These are phyloP conservation scores for Globisporangium abappressorium DNA, from an alignment of 352 stramenopile genomes.

Conservation along the genomic window DNA sequence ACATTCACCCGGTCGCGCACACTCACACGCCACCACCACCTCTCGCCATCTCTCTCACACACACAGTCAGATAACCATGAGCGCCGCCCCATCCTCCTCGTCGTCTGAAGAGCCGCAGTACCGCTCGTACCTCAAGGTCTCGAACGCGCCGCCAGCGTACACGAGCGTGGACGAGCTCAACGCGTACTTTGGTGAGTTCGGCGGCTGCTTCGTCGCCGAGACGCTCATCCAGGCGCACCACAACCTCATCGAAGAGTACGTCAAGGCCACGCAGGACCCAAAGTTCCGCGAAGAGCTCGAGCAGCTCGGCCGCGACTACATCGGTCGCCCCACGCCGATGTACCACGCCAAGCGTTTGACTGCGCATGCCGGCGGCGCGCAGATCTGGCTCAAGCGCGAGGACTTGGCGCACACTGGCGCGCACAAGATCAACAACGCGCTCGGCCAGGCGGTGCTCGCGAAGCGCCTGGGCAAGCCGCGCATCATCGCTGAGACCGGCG, in stretches of 20 bases:
- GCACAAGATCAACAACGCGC: conserved; percentile 99
- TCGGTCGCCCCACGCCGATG: conserved; percentile 93
- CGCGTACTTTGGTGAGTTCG: conserved; percentile 93
- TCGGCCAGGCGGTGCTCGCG: conserved; percentile 95
- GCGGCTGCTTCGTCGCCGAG: conserved; percentile 97
- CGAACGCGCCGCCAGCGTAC: conserved; percentile 77
- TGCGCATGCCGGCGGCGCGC: conserved; percentile 87
- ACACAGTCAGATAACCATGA: conserved; percentile 18
- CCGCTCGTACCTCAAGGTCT: conserved; percentile 55
- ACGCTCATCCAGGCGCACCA: conserved; percentile 96
- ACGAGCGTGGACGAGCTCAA: conserved; percentile 52
- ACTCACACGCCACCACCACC: neutral
- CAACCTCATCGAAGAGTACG: conserved; percentile 94
- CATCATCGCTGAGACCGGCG: conserved; percentile 98
- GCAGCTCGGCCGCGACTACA: conserved; percentile 93
- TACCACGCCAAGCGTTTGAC: conserved; percentile 97
- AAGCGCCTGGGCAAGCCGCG: conserved; percentile 96
- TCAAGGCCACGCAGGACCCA: conserved; percentile 93
- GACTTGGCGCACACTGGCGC: conserved; percentile 97
- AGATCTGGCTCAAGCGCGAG: conserved; percentile 99
- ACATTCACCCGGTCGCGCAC: neutral
- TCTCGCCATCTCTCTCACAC: neutral
- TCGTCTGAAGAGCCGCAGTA: conserved; percentile 17
- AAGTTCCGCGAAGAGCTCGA: conserved; percentile 94
- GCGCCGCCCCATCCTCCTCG: neutral